Base-by-base conservation (phyloP, 768 basidiomycete species). In the Russula earlei region DNA sequence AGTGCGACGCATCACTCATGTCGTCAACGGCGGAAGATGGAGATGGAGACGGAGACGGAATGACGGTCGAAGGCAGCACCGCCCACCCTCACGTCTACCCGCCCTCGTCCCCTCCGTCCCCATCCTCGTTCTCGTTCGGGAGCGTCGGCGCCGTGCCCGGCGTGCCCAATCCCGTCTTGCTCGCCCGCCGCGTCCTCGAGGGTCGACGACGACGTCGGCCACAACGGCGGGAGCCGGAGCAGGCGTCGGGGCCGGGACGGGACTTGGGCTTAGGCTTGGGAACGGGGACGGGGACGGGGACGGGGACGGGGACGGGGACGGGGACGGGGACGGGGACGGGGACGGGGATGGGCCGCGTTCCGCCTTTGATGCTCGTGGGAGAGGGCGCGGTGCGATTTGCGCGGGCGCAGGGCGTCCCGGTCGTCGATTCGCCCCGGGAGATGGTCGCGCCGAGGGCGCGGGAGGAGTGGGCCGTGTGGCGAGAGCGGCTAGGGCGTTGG, bases 1-100 rank as follows among this genome's bases (percentile, higher is more conserved):
- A 91, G 69, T 91, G 89, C 62, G 89, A 91, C 62, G 88, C 89
- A 8, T 77, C 85, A 12, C 72, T 91, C 54, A 87, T 88, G 77
- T 78, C 22, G 68, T 67, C 3, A 67, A 68, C 0, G 65, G 68
- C 20, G 1, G 33, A 43, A 14, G 48, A 42, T 6, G 33, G n/a
- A n/a, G n/a, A n/a, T n/a, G n/a, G n/a, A n/a, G n/a, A n/a, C n/a
- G n/a, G n/a, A n/a, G n/a, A n/a, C n/a, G n/a, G n/a, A n/a, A n/a
- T n/a, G 15, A 22, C 4, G 4, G 5, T 19, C 31, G 68, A n/a
- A n/a, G n/a, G n/a, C n/a, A n/a, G n/a, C n/a, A n/a, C n/a, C n/a
- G n/a, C n/a, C n/a, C n/a, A n/a, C n/a, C n/a, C n/a, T n/a, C n/a
- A n/a, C n/a, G n/a, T n/a, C n/a, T n/a, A n/a, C n/a, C n/a, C n/a